A percentile compares a stretch with the other conserved stretches of the same genome.
phyloP scores from a whole-genome alignment of 2,329 filamentous ascomycete species.

The Alternaria postmessia region DNA sequence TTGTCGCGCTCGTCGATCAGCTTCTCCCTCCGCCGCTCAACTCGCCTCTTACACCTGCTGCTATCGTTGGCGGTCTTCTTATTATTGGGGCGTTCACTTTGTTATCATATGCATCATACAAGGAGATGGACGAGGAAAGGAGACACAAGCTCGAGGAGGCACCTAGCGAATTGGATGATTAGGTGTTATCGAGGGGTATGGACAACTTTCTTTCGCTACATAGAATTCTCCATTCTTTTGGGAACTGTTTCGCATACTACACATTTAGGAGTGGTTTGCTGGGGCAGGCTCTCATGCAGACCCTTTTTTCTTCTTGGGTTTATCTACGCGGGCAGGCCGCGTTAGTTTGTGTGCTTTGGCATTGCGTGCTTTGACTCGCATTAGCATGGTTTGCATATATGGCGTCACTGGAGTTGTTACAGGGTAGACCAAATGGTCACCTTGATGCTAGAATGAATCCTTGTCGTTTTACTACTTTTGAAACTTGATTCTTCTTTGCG shows the following conservation, averaged over 20 bases:
- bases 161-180: slow-evolving; percentile 56
- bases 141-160: slow-evolving; percentile 62
- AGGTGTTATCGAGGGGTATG: slow-evolving; percentile 5
- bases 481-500: neutral
- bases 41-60: slow-evolving; percentile 74
- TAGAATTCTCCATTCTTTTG: neutral
- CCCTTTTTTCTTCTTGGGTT: neutral
- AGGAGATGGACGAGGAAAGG: slow-evolving; percentile 88
- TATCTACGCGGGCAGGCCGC: neutral
- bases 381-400: neutral
- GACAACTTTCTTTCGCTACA: neutral
- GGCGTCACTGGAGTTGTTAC: neutral
- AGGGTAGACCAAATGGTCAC: neutral
- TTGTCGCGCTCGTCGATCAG: slow-evolving; percentile 93
- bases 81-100: slow-evolving; percentile 90
- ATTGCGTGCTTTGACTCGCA: neutral
- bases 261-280: neutral
- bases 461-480: neutral
- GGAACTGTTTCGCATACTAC: neutral
- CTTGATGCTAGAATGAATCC: neutral
- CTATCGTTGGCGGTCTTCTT: slow-evolving; percentile 81
- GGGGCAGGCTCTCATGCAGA: neutral
- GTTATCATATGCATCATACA: slow-evolving; percentile 89
- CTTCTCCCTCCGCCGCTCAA: slow-evolving; percentile 74
- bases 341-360: neutral